A percentile compares a stretch with the other conserved stretches of the same genome.
Conservation (phyloP, 768 basidiomycete species). For the Rhodotorula babjevae region DNA sequence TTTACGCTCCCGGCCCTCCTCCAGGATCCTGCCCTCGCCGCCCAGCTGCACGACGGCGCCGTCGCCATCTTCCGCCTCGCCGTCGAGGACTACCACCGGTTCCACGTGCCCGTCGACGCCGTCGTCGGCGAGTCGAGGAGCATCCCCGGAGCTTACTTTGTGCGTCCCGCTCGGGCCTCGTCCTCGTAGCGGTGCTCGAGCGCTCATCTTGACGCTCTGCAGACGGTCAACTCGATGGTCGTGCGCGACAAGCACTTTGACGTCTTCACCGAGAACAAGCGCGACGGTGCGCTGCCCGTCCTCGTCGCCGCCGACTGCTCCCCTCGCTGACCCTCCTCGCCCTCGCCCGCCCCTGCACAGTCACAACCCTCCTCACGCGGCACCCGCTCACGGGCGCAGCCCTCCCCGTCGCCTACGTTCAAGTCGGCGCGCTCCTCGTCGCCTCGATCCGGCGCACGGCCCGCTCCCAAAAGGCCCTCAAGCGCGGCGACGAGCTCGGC, state of each 20-base stretch:
- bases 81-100: slow-evolving; percentile 78
- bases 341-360: slow-evolving; percentile 42
- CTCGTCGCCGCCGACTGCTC: too few species aligned
- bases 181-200: rapidly evolving
- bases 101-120: slow-evolving; percentile 54
- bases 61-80: slow-evolving; percentile 71
- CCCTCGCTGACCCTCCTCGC: slow-evolving; percentile 8
- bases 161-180: background rate
- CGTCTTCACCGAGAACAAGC: slow-evolving; percentile 48
- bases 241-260: slow-evolving; percentile 47
- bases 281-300: slow-evolving; percentile 42
- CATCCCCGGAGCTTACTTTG: slow-evolving; percentile 43
- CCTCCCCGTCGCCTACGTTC: slow-evolving; percentile 61
- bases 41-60: slow-evolving; percentile 43
- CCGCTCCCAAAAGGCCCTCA: slow-evolving; percentile 45
- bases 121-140: slow-evolving; percentile 49
- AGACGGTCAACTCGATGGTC: slow-evolving; percentile 30
- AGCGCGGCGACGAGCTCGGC: slow-evolving; percentile 55
- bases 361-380: background rate
- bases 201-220: background rate
- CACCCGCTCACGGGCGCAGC: slow-evolving; percentile 9
- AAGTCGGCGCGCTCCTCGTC: slow-evolving; percentile 75
- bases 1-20: slow-evolving; percentile 66
- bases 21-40: slow-evolving; percentile 52
- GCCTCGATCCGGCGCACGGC: slow-evolving; percentile 66